These are phyloP conservation scores for Chrysosporium queenslandicum DNA, from an alignment of 2,329 filamentous ascomycete genomes.

Conservation along the genomic window DNA sequence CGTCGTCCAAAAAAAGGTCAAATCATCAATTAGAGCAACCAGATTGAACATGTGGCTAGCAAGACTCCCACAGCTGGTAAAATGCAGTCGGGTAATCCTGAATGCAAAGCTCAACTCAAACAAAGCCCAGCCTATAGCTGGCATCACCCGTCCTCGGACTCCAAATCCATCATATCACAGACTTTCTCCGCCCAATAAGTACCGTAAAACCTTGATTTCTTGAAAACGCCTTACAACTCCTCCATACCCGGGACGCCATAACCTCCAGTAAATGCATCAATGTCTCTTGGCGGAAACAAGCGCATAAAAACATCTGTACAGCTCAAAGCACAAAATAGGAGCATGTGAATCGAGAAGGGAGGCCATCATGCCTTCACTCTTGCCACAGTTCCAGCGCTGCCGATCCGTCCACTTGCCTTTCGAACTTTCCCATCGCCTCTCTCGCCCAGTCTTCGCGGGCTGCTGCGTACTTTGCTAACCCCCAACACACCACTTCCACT, in stretches of 20 bases:
- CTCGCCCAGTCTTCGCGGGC: conserved; percentile 38
- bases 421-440: conserved; percentile 34
- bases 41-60: conserved; percentile 9
- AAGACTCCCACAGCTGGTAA: neutral
- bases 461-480: conserved; percentile 55
- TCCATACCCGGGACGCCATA: conserved; percentile 1
- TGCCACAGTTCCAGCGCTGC: conserved; percentile 32
- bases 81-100: neutral
- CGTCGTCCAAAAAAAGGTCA: conserved; percentile 6
- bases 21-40: conserved; percentile 9
- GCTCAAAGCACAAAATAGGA: neutral
- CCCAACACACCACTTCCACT: conserved; percentile 43
- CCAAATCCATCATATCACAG: neutral
- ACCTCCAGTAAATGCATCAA: conserved; percentile 8
- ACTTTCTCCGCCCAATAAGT: neutral
- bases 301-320: neutral
- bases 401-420: conserved; percentile 40
- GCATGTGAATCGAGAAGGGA: neutral
- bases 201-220: neutral
- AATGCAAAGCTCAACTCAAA: conserved; percentile 1
- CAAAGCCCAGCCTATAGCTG: neutral
- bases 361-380: conserved; percentile 8
- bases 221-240: neutral
- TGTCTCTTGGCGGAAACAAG: neutral
- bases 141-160: neutral